Evolutionary conservation across 2,329 filamentous ascomycete genomes (phyloP).

Genomic region (Celoporthe dispersa): DNA sequence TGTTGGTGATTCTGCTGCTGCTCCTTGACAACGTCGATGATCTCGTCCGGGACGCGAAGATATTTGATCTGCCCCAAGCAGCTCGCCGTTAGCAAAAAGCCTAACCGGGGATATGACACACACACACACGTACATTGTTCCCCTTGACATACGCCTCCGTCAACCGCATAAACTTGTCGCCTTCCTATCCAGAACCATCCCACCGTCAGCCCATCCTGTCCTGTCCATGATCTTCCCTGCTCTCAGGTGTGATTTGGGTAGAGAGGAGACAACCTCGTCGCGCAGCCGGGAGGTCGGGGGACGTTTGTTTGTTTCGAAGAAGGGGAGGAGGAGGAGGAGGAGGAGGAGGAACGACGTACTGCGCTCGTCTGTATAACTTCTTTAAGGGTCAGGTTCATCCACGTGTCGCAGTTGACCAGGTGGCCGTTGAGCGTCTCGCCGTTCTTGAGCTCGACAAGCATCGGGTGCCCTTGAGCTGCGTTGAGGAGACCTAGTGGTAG

Average conservation of each 20-base stretch:
- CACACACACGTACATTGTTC: slow-evolving; percentile 76
- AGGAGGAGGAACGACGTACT: slow-evolving; percentile 45
- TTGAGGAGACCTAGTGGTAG: slow-evolving; percentile 83
- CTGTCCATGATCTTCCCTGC: neutral
- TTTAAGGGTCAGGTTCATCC: slow-evolving; percentile 98
- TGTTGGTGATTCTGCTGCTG: slow-evolving; percentile 76
- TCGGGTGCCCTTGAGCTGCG: slow-evolving; percentile 95
- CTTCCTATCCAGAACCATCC: slow-evolving; percentile 63
- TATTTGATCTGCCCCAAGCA: slow-evolving; percentile 84
- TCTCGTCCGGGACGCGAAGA: slow-evolving; percentile 92
- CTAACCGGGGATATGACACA: too few relatives aligned
- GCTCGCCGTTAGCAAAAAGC: neutral
- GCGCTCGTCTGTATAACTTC: slow-evolving; percentile 97
- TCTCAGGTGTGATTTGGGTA: too few relatives aligned
- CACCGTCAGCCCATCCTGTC: slow-evolving; percentile 21
- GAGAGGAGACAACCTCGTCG: neutral
- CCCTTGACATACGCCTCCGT: slow-evolving; percentile 96
- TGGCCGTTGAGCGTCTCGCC: slow-evolving; percentile 97
- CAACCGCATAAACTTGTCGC: slow-evolving; percentile 89
- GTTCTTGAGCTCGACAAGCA: slow-evolving; percentile 97
- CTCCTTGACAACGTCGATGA: slow-evolving; percentile 92
- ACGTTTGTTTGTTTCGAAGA: neutral
- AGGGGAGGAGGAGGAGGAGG: neutral
- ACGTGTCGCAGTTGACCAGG: slow-evolving; percentile 95
- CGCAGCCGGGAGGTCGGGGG: neutral